Conservation (phyloP, 2,329 filamentous ascomycete genomes). For the Fusarium begoniae region DNA sequence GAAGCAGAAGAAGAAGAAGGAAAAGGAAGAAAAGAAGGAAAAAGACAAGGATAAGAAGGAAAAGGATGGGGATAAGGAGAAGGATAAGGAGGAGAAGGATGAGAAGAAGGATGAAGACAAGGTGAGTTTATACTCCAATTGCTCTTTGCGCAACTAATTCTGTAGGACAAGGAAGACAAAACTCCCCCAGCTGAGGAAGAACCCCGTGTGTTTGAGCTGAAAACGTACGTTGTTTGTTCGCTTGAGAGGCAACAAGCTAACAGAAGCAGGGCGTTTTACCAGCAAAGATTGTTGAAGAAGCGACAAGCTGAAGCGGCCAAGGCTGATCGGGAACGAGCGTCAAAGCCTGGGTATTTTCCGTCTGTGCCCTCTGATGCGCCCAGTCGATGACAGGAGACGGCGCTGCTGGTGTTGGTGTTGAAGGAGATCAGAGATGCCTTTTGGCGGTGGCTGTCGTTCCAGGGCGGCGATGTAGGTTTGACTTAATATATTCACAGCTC, state of each 20-base stretch:
- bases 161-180: slow-evolving; percentile 35
- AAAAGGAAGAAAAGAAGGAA: slow-evolving; percentile 64
- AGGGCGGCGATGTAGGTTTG: background rate
- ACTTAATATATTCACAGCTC: background rate
- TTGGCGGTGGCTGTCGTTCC: background rate
- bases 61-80: slow-evolving; percentile 51
- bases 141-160: background rate
- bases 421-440: background rate
- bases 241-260: background rate
- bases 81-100: slow-evolving; percentile 45
- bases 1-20: slow-evolving; percentile 72
- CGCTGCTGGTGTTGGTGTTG: background rate
- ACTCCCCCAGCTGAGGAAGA: slow-evolving; percentile 57
- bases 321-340: slow-evolving; percentile 81
- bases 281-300: slow-evolving; percentile 83
- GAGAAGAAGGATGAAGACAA: slow-evolving; percentile 35
- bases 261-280: slow-evolving; percentile 76
- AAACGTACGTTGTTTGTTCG: slow-evolving; percentile 65
- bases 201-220: slow-evolving; percentile 83
- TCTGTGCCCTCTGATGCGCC: slow-evolving; percentile 76
- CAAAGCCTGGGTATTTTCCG: slow-evolving; percentile 83
- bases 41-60: slow-evolving; percentile 52
- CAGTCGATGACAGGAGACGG: slow-evolving; percentile 34
- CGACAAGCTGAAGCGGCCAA: slow-evolving; percentile 64
- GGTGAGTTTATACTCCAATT: background rate